These are phyloP conservation scores for Vigna nakashimae DNA, from an alignment of 306 rosid species.

Conservation along the genomic window DNA sequence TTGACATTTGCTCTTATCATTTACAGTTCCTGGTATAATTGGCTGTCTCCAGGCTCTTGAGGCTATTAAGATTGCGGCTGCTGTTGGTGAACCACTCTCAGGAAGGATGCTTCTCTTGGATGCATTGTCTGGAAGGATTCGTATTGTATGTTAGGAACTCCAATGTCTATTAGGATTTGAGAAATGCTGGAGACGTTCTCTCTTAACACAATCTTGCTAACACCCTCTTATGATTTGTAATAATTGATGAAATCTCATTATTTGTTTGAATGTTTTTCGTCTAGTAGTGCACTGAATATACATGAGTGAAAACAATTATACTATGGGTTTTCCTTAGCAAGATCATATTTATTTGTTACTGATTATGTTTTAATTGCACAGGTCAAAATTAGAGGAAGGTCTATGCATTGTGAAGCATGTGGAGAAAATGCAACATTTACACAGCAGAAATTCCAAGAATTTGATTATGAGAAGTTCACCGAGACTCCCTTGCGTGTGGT, in stretches of 20 bases:
- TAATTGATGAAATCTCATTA: slow-evolving; percentile 2
- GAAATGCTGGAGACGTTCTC: no score
- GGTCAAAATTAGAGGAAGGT: slow-evolving; percentile 97
- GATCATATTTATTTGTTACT: slow-evolving; percentile 22
- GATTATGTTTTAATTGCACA: slow-evolving; percentile 46
- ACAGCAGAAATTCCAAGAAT: slow-evolving; percentile 67
- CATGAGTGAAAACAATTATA: not conserved
- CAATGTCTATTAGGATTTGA: not conserved
- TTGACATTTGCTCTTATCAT: slow-evolving; percentile 25
- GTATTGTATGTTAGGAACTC: slow-evolving; percentile 65
- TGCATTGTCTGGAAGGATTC: slow-evolving; percentile 80
- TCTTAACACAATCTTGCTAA: no score
- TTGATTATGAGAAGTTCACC: slow-evolving; percentile 89
- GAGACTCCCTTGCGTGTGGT: slow-evolving; percentile 81
- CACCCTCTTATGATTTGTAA: no score
- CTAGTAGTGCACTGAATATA: not conserved
- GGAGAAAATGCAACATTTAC: slow-evolving; percentile 72
- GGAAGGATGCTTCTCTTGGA: slow-evolving; percentile 94
- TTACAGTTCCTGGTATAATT: slow-evolving; percentile 95
- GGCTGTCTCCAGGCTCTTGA: slow-evolving; percentile 99
- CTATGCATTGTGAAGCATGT: slow-evolving; percentile 74
- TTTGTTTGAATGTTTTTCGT: not conserved
- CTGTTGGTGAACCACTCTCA: slow-evolving; percentile 88
- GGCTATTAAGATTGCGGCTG: slow-evolving; percentile 89
- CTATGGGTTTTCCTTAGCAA: not conserved